Percentiles rank a stretch among this genome's conserved stretches.
Conservation (phyloP, 257 asterid species). For the Mitragyna speciosa region DNA sequence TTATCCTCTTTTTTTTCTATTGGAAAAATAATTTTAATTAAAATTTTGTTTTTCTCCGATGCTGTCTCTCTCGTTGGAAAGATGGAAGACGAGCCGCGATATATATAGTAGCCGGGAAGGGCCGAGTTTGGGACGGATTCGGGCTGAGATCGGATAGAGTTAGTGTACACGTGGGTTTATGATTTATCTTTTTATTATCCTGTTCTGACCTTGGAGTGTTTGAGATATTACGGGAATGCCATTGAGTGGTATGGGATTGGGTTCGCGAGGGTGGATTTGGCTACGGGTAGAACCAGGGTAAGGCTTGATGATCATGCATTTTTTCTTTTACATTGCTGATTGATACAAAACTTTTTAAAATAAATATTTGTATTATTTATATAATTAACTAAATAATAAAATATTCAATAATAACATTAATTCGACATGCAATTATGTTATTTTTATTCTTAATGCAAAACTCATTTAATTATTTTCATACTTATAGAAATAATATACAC, state of each 20-base stretch:
- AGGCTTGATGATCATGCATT: background rate
- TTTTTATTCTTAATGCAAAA: too few species aligned
- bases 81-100: background rate
- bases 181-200: background rate
- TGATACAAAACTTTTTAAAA: too few species aligned
- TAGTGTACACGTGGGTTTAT: background rate
- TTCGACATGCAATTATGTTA: too few species aligned
- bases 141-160: background rate
- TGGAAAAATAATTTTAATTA: background rate
- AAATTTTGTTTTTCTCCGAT: background rate
- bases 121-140: background rate
- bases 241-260: too few species aligned
- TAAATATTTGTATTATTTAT: too few species aligned
- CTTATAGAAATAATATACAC: too few species aligned
- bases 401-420: too few species aligned
- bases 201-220: background rate
- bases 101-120: background rate
- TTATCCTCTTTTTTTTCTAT: background rate
- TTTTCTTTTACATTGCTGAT: too few species aligned
- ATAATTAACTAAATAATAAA: too few species aligned
- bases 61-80: background rate
- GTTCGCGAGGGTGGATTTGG: background rate
- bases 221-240: background rate
- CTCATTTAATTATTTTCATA: too few species aligned
- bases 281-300: background rate